phyloP scores from a whole-genome alignment of 1,139 yeast species.

The Taphrina pruni region DNA sequence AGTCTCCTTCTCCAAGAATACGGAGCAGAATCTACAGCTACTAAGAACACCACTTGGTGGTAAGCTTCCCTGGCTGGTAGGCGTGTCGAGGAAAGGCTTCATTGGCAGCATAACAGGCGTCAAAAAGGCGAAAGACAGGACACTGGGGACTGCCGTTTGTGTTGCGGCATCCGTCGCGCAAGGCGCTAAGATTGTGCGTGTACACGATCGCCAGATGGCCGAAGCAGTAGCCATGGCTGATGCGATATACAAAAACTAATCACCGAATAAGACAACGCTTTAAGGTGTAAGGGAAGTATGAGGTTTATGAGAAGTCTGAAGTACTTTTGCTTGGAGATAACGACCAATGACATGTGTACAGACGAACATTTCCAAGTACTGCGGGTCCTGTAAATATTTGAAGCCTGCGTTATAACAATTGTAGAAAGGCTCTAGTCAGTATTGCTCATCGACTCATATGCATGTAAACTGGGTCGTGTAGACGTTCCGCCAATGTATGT shows the following conservation, averaged over 20 bases:
- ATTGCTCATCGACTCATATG: too few relatives aligned
- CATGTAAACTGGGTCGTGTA: too few relatives aligned
- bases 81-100: conserved; percentile 86
- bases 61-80: conserved; percentile 66
- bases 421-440: too few relatives aligned
- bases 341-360: too few relatives aligned
- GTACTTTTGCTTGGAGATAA: too few relatives aligned
- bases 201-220: conserved; percentile 75
- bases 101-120: conserved; percentile 70
- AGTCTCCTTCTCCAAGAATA: conserved; percentile 84
- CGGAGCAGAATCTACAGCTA: conserved; percentile 69
- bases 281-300: too few relatives aligned
- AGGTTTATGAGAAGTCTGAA: too few relatives aligned
- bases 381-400: too few relatives aligned
- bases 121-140: conserved; percentile 62
- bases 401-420: too few relatives aligned
- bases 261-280: neutral
- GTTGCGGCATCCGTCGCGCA: conserved; percentile 75
- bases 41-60: conserved; percentile 59
- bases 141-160: conserved; percentile 77
- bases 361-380: too few relatives aligned
- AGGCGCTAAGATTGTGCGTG: conserved; percentile 81
- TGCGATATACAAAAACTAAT: conserved; percentile 54
- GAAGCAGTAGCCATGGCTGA: conserved; percentile 75
- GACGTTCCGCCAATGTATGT: too few relatives aligned